Base-by-base conservation (phyloP, 2,329 filamentous ascomycete genomes). In the Alternaria arborescens region DNA sequence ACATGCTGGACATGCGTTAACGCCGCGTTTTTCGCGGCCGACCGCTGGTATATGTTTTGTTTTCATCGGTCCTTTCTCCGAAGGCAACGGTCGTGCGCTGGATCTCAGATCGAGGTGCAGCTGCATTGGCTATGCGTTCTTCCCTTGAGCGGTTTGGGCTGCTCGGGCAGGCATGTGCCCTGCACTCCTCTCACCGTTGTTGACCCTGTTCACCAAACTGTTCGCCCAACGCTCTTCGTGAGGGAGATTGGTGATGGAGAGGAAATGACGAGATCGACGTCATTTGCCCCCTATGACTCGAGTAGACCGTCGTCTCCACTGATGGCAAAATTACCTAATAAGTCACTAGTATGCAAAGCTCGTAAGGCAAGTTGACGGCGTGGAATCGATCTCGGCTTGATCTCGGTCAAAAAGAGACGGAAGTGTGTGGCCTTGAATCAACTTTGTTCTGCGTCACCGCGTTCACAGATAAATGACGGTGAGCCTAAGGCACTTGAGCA, bases 161-260 rank as follows among this genome's bases (percentile, higher is more conserved):
- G 32, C 30, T 3, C 8, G 30, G 14, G 14, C 46, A 36, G 20
- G 46, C 30, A 48, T 48, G 18, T 48, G 46, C 46, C 46, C 46
- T 50, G 46, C 34, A 50, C 20, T 22, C n/a, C 16, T 34, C 46
- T 36, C 32, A 50, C 46, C 46, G 30, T 50, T 48, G 22, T 3
- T 26, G 32, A 26, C 14, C 30, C 32, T 28, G 40, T 36, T 36
- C 30, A 18, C 46, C n/a, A 38, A 50, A 50, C 46, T 50, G 46
- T 50, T 36, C 46, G 46, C 32, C 46, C 32, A 50, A 50, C 46
- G 46, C 46, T 36, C 46, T 34, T 50, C 20, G 20, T 36, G 46
- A 50, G 5, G 22, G 46, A 36, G n/a, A 50, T 12, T 36, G 20
- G 20, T 36, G 16, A 38, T 38, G 30, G 46, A 22, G 32, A 36